phyloP scores from a whole-genome alignment of 2,329 filamentous ascomycete genomes.

The Cladosporium sp. region DNA sequence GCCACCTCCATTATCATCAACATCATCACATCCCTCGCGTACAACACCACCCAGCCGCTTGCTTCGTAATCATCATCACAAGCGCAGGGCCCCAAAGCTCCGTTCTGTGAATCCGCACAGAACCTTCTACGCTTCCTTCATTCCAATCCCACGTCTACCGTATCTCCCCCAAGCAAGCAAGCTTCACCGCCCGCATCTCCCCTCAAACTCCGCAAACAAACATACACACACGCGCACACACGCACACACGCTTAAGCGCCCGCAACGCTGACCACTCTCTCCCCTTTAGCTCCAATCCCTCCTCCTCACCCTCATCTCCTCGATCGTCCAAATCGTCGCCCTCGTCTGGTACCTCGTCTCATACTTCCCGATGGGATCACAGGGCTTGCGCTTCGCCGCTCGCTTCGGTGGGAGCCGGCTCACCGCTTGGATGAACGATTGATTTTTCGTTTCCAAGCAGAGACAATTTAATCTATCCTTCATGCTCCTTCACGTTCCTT shows the following conservation, averaged over 20 bases:
- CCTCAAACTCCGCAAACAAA: background rate
- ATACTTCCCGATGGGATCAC: slow-evolving; percentile 96
- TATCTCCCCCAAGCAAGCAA: slow-evolving; percentile 5
- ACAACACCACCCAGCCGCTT: slow-evolving; percentile 14
- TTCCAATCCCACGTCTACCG: slow-evolving; percentile 9
- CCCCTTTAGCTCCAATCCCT: slow-evolving; percentile 68
- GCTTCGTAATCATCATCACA: slow-evolving; percentile 14
- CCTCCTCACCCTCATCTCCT: slow-evolving; percentile 76
- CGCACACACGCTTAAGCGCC: too few species aligned
- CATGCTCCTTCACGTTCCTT: too few species aligned
- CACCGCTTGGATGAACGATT: slow-evolving; percentile 82
- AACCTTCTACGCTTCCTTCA: background rate
- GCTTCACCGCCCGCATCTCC: background rate
- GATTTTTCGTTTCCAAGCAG: too few species aligned
- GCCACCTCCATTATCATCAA: slow-evolving; percentile 17
- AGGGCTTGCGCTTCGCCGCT: slow-evolving; percentile 78
- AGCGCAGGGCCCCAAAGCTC: background rate
- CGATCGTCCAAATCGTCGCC: slow-evolving; percentile 76
- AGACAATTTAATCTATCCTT: too few species aligned
- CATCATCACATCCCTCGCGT: slow-evolving; percentile 15
- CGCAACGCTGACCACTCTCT: slow-evolving; percentile 12
- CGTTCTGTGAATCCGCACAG: background rate
- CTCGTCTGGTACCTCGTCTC: slow-evolving; percentile 91
- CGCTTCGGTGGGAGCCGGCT: slow-evolving; percentile 80
- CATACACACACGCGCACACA: background rate